A percentile compares a stretch with the other conserved stretches of the same genome.
Conservation (phyloP, 257 asterid species). For the Solanum lycopersicoides region DNA sequence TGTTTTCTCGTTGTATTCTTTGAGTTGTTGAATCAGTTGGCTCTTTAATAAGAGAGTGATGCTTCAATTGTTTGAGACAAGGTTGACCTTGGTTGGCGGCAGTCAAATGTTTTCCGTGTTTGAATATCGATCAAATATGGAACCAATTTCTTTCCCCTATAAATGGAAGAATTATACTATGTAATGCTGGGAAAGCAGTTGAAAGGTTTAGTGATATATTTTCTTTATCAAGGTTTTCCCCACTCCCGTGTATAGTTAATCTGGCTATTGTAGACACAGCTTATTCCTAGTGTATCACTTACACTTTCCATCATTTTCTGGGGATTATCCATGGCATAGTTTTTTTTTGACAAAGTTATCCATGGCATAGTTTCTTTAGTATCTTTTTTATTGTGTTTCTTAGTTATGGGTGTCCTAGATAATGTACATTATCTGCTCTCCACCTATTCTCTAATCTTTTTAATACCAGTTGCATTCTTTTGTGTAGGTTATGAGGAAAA, state of each 20-base stretch:
- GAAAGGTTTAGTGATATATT: not conserved
- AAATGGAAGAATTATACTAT: not conserved
- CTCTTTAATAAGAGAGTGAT: not conserved
- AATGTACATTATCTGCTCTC: not conserved
- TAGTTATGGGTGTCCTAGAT: not conserved
- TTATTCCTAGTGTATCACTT: not conserved
- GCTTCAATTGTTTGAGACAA: not conserved
- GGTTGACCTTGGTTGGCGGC: not conserved
- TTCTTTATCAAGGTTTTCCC: not conserved
- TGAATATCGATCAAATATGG: not conserved
- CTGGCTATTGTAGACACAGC: not conserved
- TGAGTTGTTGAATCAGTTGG: not conserved
- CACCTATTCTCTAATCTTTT: not conserved
- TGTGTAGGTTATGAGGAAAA: conserved; percentile 75
- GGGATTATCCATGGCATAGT: not conserved
- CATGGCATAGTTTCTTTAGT: not conserved
- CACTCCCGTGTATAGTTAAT: not conserved
- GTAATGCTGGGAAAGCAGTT: not conserved
- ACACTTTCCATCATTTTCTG: not conserved
- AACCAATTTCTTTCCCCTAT: not conserved
- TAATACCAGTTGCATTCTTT: conserved; percentile 10
- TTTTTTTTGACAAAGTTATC: not conserved
- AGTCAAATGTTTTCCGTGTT: not conserved
- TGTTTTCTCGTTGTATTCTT: not conserved
- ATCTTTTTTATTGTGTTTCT: not conserved